Evolutionary conservation across 768 basidiomycete species (phyloP), one percentile per base, ranked within the genome.

Genomic region (Russula compacta): DNA sequence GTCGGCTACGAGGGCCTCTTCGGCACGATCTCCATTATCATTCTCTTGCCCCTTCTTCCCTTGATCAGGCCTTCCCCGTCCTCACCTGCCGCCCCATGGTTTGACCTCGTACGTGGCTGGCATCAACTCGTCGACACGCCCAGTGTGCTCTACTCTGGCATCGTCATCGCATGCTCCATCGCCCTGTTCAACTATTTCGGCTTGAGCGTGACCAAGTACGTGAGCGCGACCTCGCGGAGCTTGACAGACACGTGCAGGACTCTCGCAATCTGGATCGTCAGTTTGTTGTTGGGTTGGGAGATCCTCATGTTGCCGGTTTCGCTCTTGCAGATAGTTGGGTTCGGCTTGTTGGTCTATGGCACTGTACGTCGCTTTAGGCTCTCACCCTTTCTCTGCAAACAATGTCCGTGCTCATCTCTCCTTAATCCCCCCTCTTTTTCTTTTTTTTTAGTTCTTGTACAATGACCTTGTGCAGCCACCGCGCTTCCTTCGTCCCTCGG

Each of bases 1-100:
- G 97, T 98, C 63, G 94, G 95, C 24, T 90, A 81, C 64, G 97
- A 99, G 74, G 97, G 97, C 46, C 77, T 95, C 62, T 98, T 95
- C 70, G 97, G 97, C 59, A 76, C 85, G 19, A 66, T 89, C 66
- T 87, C 90, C 33, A 86, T 97, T 68, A 68, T 94, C 43, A 65
- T 91, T 46, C 80, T 85, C 64, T 80, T 97, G 76, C 92, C 93
- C 0, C 76, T 97, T 70, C 78, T 95, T 65, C 81, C 92, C 4
- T 78, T 87, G 59, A 78, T 85, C 48, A 81, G 83, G 40, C 73
- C 92, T 67, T 75, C 86, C 19, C 73, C 84, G 64, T 73, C 81
- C 44, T 78, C 86, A 4, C 77, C 85, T 14, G 85, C 86, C 71
- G 71, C 78, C 35, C 68, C 74, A 2, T 81, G 78, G 72, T 97